Base-by-base conservation (phyloP, 2,329 filamentous ascomycete species). In the Calonectria honghensis region DNA sequence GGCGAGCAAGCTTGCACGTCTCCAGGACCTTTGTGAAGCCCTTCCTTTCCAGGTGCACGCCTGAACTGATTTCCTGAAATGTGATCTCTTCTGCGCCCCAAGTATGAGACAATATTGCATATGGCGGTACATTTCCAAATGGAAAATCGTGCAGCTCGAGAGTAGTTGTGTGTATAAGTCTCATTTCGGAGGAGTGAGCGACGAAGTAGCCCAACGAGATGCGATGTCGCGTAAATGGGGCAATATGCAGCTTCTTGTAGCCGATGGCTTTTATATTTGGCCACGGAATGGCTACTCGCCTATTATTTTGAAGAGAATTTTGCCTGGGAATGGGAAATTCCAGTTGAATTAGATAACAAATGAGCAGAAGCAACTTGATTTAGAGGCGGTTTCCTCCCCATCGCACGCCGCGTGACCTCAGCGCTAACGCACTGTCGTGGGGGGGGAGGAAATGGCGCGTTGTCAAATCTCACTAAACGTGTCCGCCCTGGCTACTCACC, bases 121-220 rank as follows among this genome's bases (percentile, higher is more conserved):
- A 68, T 10, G 32, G 48, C 14, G 65, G 24, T 3, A 29, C 45
- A 35, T 35, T 35, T 32, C 41, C 39, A 32, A 48, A 50, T 7
- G 29, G 14, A 35, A 65, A 65, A 10, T 65, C 41, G 39, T 50
- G 61, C 35, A 64, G 20, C 39, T 64, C 61, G n/a, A 64, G 18
- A 14, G 61, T 65, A 16, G 61, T 35, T 20, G 41, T 65, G 29
- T 65, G 32, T 31, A 48, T 48, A 16, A 65, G 61, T 64, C 39
- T 64, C 61, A 64, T 64, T 10, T 57, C 52, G n/a, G 29, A 31
- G 18, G 9, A 35, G 52, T 31, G 31, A 20, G 32, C 20, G 18
- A n/a, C 10, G 11, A 59, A n/a, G 54, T 9, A 32, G 54, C 1
- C 32, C 31, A 59, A 16, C 10, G 7, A 20, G 41, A n/a, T 48